phyloP scores from a whole-genome alignment of 2,329 filamentous ascomycete genomes.

The Apiospora phragmitis region DNA sequence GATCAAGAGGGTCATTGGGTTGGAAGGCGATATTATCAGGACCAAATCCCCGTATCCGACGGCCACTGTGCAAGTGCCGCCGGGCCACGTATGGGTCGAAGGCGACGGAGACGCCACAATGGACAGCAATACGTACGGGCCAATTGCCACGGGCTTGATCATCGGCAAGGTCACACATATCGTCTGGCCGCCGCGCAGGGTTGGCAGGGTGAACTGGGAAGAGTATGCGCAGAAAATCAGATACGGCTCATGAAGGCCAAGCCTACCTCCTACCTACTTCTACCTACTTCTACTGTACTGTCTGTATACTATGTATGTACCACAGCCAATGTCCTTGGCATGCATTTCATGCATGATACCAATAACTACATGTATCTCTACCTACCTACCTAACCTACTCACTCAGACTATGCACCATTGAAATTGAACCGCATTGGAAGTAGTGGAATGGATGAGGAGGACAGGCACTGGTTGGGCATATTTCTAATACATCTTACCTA shows the following conservation, averaged over 20 bases:
- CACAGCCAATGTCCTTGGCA: not conserved
- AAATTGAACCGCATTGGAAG: too few species aligned
- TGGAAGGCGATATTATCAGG: slow-evolving; percentile 76
- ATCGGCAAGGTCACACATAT: slow-evolving; percentile 73
- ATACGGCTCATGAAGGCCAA: not conserved
- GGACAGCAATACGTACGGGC: slow-evolving; percentile 91
- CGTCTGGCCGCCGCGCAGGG: slow-evolving; percentile 65
- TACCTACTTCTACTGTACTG: not conserved
- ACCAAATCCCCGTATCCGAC: slow-evolving; percentile 63
- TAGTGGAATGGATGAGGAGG: too few species aligned
- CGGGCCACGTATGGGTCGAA: slow-evolving; percentile 92
- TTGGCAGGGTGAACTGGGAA: slow-evolving; percentile 59
- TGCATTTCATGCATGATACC: too few species aligned
- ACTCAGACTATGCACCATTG: too few species aligned
- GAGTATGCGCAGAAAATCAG: slow-evolving; percentile 42
- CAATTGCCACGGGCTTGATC: slow-evolving; percentile 74
- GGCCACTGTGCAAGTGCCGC: slow-evolving; percentile 64
- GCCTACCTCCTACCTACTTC: too few species aligned
- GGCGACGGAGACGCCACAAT: slow-evolving; percentile 77
- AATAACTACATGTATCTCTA: too few species aligned
- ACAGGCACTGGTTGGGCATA: too few species aligned
- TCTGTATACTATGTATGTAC: not conserved
- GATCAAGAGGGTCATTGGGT: slow-evolving; percentile 80
- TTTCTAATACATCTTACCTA: too few species aligned
- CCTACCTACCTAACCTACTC: too few species aligned